Evolutionary conservation across 2,329 filamentous ascomycete species (phyloP), one percentile per base, ranked within the genome.

Genomic region (Torrubiella hemipterigena): DNA sequence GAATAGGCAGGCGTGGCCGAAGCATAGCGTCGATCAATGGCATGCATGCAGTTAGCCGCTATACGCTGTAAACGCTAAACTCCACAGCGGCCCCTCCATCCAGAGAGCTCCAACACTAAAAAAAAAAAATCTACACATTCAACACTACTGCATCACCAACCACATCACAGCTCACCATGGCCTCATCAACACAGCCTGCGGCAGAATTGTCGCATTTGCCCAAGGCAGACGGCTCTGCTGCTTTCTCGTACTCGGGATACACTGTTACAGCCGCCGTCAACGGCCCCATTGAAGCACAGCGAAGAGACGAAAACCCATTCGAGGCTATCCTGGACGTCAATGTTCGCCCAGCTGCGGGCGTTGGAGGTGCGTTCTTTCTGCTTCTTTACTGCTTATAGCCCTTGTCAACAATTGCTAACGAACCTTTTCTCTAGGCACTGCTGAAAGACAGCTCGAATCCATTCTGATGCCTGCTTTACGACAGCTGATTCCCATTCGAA

Each of bases 311-410:
- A 54, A 74, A 91, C 42, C 81, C 91, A 7, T 87, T 93, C 55
- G 86, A 95, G 61, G 85, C 89, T 17, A 74, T 80, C 30, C 67
- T 98, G 42, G 91, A 96, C 56, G 83, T 98, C 35, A 77, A 89
- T 51, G 73, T 98, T 41, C 76, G 91, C 52, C 89, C 89, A 29
- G 79, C 81, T 21, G 77, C 80, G 40, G 87, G 87, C 12, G 77
- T 91, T 27, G 85, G 82, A 63, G 81, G 86, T 77, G 54, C 50
- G 68, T 31, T n/a, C n/a, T n/a, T n/a, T n/a, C n/a, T n/a, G n/a
- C n/a, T n/a, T n/a, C n/a, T n/a, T n/a, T n/a, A n/a, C n/a, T n/a
- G n/a, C n/a, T n/a, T n/a, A n/a, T n/a, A n/a, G n/a, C n/a, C n/a
- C n/a, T n/a, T n/a, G n/a, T n/a, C n/a, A n/a, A n/a, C n/a, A n/a